Evolutionary conservation across 768 basidiomycete species (phyloP).

Genomic region (Lentinula lateritia): DNA sequence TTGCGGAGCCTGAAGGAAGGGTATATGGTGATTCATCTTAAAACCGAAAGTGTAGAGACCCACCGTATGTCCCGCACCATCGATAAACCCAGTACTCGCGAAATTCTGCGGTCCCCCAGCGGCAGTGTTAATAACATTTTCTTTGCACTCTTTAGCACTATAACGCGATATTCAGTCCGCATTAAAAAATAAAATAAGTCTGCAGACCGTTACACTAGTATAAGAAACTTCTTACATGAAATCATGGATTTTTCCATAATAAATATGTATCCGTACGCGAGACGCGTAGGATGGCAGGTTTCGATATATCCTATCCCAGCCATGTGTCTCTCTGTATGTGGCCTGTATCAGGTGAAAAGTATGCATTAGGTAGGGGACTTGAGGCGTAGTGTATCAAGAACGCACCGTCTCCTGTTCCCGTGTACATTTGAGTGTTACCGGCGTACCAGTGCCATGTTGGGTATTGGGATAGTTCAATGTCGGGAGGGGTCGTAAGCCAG

Average conservation of each 20-base stretch:
- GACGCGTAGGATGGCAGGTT: constrained; percentile 25
- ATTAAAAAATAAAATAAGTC: constrained; percentile 2
- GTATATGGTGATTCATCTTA: too few species aligned
- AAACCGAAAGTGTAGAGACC: background rate
- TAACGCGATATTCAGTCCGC: too few species aligned
- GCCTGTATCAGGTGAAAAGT: constrained; percentile 23
- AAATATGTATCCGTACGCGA: constrained; percentile 35
- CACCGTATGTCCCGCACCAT: constrained; percentile 2
- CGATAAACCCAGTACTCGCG: background rate
- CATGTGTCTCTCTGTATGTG: constrained; percentile 33
- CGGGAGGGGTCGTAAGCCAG: constrained; percentile 2
- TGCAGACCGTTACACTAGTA: too few species aligned
- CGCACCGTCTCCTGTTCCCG: constrained; percentile 38
- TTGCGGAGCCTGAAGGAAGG: background rate
- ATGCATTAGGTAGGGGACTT: background rate
- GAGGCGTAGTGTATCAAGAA: background rate
- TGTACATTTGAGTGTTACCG: constrained; percentile 43
- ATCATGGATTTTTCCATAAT: constrained; percentile 42
- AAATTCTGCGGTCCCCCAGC: background rate
- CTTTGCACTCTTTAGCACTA: background rate
- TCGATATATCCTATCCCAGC: constrained; percentile 25
- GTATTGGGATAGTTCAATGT: constrained; percentile 29
- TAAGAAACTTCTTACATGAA: constrained; percentile 24
- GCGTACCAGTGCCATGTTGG: constrained; percentile 21
- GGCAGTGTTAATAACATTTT: background rate